Evolutionary conservation across 2,329 filamentous ascomycete genomes (phyloP).

Genomic region (Podosphaera aphanis): DNA sequence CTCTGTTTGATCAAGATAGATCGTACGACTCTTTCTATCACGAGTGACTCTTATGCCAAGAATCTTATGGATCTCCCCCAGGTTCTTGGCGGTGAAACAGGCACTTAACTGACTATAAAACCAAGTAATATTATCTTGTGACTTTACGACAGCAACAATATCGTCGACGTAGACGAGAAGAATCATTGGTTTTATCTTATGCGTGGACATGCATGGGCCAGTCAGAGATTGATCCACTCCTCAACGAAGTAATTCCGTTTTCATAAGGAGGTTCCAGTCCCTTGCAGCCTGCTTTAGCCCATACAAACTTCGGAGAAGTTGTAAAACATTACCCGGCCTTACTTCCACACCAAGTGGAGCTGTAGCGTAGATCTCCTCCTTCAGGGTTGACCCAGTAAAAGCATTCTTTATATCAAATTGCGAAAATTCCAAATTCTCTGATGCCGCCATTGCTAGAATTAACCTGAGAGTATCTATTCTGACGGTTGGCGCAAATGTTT

Average conservation of each 20-base stretch:
- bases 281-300: background rate
- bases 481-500: background rate
- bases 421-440: background rate
- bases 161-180: background rate
- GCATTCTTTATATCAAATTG: background rate
- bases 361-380: background rate
- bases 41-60: background rate
- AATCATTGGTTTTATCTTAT: background rate
- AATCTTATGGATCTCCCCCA: background rate
- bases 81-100: background rate
- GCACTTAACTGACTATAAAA: background rate
- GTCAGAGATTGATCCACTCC: background rate
- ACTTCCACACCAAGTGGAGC: background rate
- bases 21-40: background rate
- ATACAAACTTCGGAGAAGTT: background rate
- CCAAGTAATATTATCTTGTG: background rate
- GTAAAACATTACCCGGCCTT: background rate
- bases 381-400: background rate
- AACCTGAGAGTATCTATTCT: background rate
- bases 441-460: background rate
- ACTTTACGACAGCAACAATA: background rate
- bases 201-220: background rate
- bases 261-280: background rate
- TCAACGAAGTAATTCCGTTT: background rate
- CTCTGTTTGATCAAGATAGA: background rate